phyloP scores from a whole-genome alignment of 179 eudicot species.

The Gypsophila paniculata region DNA sequence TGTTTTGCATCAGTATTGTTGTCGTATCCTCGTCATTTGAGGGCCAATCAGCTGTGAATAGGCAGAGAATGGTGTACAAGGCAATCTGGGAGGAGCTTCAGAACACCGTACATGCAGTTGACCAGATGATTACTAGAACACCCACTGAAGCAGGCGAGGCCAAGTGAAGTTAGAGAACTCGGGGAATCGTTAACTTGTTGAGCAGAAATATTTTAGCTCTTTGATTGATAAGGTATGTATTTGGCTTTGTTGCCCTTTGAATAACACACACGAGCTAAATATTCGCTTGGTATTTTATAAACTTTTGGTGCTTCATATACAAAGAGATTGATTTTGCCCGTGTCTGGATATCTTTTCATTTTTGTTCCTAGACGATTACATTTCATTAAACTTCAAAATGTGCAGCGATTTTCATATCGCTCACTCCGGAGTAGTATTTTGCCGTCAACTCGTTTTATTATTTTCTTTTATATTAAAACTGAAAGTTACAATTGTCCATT shows the following conservation, averaged over 20 bases:
- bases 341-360: background rate
- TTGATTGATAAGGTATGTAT: background rate
- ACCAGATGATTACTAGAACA: slow-evolving; percentile 85
- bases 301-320: background rate
- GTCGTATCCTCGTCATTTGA: slow-evolving; percentile 77
- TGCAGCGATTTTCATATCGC: too few species aligned
- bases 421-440: background rate
- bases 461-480: too few species aligned
- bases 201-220: background rate
- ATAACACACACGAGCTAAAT: background rate
- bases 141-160: slow-evolving; percentile 57
- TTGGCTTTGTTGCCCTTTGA: background rate
- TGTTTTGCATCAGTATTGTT: slow-evolving; percentile 51
- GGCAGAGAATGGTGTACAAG: slow-evolving; percentile 97
- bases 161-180: slow-evolving; percentile 27
- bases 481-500: too few species aligned
- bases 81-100: slow-evolving; percentile 98
- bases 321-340: background rate
- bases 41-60: slow-evolving; percentile 74
- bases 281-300: background rate
- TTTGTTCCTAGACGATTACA: background rate
- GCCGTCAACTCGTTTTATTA: too few species aligned
- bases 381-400: background rate
- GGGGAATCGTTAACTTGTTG: background rate
- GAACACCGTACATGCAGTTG: slow-evolving; percentile 83